Conservation (phyloP, 148 eudicot species). For the Cornus kousa region DNA sequence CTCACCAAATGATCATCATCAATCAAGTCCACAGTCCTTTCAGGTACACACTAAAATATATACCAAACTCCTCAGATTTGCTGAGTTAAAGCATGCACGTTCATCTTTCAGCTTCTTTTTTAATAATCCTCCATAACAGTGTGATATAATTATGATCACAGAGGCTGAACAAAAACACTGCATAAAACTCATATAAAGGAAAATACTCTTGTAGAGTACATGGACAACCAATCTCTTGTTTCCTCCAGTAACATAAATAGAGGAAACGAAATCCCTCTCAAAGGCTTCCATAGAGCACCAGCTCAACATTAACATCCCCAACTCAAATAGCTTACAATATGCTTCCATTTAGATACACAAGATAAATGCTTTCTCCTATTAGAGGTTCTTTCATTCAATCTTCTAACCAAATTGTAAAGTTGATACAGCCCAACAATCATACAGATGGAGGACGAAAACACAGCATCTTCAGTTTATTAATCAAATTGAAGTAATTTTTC, state of each 20-base stretch:
- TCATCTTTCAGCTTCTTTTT: neutral
- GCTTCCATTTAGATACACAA: neutral
- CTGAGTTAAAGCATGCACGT: neutral
- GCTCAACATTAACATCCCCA: neutral
- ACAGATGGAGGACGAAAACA: neutral
- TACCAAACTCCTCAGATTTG: neutral
- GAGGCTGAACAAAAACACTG: neutral
- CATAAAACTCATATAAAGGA: neutral
- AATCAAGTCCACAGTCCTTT: too few species aligned
- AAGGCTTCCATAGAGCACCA: neutral
- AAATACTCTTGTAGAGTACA: neutral
- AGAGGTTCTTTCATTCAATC: neutral
- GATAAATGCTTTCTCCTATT: neutral
- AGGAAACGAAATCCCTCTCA: neutral
- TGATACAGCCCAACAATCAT: neutral
- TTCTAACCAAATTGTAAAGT: neutral
- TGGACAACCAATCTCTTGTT: neutral
- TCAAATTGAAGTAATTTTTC: too few species aligned
- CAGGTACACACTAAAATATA: too few species aligned
- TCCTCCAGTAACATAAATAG: neutral
- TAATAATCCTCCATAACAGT: neutral
- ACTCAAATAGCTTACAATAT: neutral
- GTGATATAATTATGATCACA: neutral
- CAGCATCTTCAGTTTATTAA: too few species aligned
- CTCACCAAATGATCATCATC: too few species aligned